Evolutionary conservation across 2,329 filamentous ascomycete genomes (phyloP).

Genomic region (Curvularia sp.): DNA sequence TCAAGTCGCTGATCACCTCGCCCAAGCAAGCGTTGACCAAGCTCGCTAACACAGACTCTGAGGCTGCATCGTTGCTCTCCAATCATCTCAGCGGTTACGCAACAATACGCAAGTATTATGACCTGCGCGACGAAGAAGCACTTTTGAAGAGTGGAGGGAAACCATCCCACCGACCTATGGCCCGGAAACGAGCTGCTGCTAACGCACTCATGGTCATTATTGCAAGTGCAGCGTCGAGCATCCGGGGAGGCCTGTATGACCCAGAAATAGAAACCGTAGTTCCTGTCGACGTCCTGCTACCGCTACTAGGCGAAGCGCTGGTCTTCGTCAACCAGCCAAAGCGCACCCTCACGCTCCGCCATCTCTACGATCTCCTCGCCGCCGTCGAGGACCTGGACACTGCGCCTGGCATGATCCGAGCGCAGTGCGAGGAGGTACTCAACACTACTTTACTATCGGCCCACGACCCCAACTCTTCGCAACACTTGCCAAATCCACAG

Average conservation of each 20-base stretch:
- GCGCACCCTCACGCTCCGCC: constrained; percentile 69
- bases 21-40: constrained; percentile 75
- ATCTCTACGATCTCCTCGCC: constrained; percentile 77
- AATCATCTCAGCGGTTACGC: constrained; percentile 91
- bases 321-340: constrained; percentile 73
- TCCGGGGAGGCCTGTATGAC: constrained; percentile 89
- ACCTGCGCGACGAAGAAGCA: constrained; percentile 76
- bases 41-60: constrained; percentile 76
- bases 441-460: constrained; percentile 75
- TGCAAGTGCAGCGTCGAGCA: constrained; percentile 84
- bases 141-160: constrained; percentile 47
- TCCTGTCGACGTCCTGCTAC: constrained; percentile 84
- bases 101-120: constrained; percentile 87
- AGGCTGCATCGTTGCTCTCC: constrained; percentile 83
- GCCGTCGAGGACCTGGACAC: constrained; percentile 82
- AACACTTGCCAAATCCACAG: constrained; percentile 23
- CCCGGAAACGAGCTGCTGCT: constrained; percentile 73
- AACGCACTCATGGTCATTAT: constrained; percentile 82
- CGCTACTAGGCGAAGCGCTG: constrained; percentile 82
- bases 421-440: constrained; percentile 80
- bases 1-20: constrained; percentile 73
- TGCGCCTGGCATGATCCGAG: constrained; percentile 74
- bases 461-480: constrained; percentile 54
- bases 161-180: constrained; percentile 60
- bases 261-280: constrained; percentile 80